Evolutionary conservation across 148 eudicot genomes (phyloP).

Genomic region (Fallopia convolvulus): DNA sequence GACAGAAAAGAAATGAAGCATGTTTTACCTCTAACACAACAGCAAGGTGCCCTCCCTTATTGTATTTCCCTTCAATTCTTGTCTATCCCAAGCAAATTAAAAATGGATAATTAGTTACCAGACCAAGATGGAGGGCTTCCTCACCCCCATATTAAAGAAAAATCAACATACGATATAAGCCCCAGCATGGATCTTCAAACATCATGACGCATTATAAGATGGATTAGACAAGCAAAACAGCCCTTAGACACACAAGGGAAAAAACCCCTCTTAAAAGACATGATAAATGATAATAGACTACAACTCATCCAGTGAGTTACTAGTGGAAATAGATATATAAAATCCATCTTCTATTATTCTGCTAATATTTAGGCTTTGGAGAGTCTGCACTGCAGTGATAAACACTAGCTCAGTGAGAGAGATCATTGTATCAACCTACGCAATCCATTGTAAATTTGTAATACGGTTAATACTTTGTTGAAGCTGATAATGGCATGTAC

Average conservation of each 20-base stretch:
- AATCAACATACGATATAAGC: too few relatives aligned
- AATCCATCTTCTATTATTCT: not conserved
- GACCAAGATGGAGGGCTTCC: not conserved
- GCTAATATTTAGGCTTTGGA: not conserved
- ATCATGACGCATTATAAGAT: too few relatives aligned
- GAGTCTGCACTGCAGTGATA: too few relatives aligned
- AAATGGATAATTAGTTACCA: not conserved
- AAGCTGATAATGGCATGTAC: too few relatives aligned
- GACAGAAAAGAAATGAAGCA: not conserved
- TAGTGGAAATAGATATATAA: not conserved
- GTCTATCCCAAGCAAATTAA: constrained; percentile 37
- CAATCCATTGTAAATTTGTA: too few relatives aligned
- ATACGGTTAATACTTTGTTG: too few relatives aligned
- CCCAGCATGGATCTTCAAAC: too few relatives aligned
- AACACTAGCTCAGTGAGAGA: too few relatives aligned
- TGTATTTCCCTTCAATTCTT: constrained; percentile 77
- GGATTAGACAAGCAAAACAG: too few relatives aligned
- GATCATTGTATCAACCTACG: too few relatives aligned
- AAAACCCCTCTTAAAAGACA: too few relatives aligned
- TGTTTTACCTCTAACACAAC: constrained; percentile 71
- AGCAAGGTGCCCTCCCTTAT: constrained; percentile 59
- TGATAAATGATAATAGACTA: not conserved
- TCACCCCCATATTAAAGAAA: not conserved
- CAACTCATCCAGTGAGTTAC: not conserved
- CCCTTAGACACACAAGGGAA: too few relatives aligned